Conservation (phyloP, 257 asterid genomes). For the Nicotiana paniculata region DNA sequence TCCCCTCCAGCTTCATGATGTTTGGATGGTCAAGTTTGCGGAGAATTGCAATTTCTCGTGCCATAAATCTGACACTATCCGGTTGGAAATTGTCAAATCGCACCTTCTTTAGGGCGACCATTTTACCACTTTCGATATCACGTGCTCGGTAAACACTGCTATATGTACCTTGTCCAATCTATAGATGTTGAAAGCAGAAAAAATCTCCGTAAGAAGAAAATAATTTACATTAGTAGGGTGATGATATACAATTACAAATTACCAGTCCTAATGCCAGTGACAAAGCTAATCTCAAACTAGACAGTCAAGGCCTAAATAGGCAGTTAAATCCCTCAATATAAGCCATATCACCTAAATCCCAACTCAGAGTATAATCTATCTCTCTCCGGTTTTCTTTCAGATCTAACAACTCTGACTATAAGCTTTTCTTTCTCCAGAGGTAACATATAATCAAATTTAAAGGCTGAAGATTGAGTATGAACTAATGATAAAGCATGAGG, state of each 20-base stretch:
- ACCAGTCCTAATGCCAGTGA: neutral
- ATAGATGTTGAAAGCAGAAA: slow-evolving; percentile 5
- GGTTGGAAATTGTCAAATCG: slow-evolving; percentile 81
- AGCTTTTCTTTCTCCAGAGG: neutral
- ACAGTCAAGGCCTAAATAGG: neutral
- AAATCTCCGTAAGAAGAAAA: neutral
- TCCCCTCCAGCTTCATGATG: slow-evolving; percentile 90
- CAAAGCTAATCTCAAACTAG: neutral
- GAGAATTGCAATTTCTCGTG: slow-evolving; percentile 75
- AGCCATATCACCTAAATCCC: neutral
- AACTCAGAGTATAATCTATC: neutral
- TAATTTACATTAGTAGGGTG: neutral
- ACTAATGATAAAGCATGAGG: neutral
- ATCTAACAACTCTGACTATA: neutral
- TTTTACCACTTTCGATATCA: slow-evolving; percentile 56
- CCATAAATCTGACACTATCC: slow-evolving; percentile 89
- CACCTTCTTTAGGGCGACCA: slow-evolving; percentile 90
- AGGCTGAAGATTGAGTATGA: neutral
- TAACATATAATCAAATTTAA: neutral
- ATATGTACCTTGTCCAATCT: slow-evolving; percentile 98
- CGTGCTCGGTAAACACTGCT: slow-evolving; percentile 91
- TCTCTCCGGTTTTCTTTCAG: neutral
- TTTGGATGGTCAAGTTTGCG: slow-evolving; percentile 90
- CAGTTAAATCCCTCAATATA: neutral
- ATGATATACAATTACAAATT: neutral